These are phyloP conservation scores for Oropetium thomaeum DNA, from an alignment of 176 grass and related monocot species.

Conservation along the genomic window DNA sequence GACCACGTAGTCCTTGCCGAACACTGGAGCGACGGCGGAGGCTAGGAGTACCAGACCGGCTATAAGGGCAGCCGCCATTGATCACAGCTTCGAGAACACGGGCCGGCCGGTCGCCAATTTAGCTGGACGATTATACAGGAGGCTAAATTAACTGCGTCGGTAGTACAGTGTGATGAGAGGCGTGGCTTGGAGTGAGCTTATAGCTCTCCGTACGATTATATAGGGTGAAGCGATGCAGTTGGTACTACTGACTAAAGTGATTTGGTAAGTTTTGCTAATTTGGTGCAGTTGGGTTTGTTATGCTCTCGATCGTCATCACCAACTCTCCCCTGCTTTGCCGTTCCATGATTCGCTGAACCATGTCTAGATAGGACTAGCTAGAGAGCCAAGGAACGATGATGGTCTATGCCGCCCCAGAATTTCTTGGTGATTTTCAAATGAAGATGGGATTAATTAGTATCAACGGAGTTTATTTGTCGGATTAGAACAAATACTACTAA, in stretches of 20 bases:
- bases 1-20: slow-evolving; percentile 59
- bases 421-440: background rate
- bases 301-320: slow-evolving; percentile 25
- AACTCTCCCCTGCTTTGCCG: slow-evolving; percentile 24
- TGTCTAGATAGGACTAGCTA: too few species aligned
- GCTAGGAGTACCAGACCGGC: slow-evolving; percentile 37
- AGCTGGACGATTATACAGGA: background rate
- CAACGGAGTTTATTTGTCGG: background rate
- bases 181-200: background rate
- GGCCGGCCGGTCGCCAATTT: background rate
- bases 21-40: slow-evolving; percentile 31
- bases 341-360: slow-evolving; percentile 16
- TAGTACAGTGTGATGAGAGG: background rate
- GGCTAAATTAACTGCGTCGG: background rate
- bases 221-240: slow-evolving; percentile 14
- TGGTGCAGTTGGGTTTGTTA: slow-evolving; percentile 45
- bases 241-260: slow-evolving; percentile 13
- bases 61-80: slow-evolving; percentile 44
- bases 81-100: background rate
- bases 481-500: background rate
- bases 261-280: slow-evolving; percentile 29
- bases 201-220: slow-evolving; percentile 21
- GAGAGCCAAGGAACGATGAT: background rate
- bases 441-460: background rate
- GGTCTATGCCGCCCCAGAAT: background rate